Percentiles rank a stretch among this genome's conserved stretches.
These are phyloP conservation scores for Diaporthe aspalathi DNA, from an alignment of 2,329 filamentous ascomycete genomes.

Conservation along the genomic window DNA sequence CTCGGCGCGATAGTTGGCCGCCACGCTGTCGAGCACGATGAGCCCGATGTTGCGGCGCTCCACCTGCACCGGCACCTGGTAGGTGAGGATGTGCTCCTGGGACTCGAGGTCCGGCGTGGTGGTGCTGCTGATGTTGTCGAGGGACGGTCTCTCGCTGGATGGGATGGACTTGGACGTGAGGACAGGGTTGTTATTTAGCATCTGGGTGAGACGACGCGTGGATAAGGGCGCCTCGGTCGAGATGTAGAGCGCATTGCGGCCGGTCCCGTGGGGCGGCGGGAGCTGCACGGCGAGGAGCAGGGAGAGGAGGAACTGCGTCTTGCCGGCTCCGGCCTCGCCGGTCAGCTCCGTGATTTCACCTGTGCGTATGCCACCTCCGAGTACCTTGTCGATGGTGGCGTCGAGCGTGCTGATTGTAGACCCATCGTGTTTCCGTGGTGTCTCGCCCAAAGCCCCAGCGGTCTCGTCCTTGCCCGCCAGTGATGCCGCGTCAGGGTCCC, in stretches of 20 bases:
- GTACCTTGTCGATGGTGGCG: constrained; percentile 69
- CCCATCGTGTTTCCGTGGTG: constrained; percentile 51
- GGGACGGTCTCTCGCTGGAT: constrained; percentile 62
- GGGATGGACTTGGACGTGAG: constrained; percentile 54
- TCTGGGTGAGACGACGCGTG: constrained; percentile 83
- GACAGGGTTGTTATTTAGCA: constrained; percentile 75
- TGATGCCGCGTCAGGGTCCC: constrained; percentile 40
- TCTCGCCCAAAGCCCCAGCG: not conserved
- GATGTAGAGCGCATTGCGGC: constrained; percentile 86
- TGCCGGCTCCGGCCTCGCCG: constrained; percentile 93
- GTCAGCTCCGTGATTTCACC: constrained; percentile 90
- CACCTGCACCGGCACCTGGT: constrained; percentile 89
- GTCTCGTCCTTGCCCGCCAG: constrained; percentile 11
- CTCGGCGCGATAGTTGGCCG: constrained; percentile 95
- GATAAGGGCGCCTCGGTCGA: constrained; percentile 90
- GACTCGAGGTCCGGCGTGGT: constrained; percentile 90
- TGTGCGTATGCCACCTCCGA: constrained; percentile 83
- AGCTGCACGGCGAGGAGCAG: constrained; percentile 89
- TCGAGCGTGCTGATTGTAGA: constrained; percentile 85
- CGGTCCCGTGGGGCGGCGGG: constrained; percentile 76
- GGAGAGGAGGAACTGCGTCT: constrained; percentile 91
- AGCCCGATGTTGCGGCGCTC: constrained; percentile 81
- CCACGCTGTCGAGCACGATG: constrained; percentile 89
- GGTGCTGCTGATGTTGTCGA: constrained; percentile 83
- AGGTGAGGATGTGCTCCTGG: constrained; percentile 94